Evolutionary conservation across 129 eudicot species (phyloP), one percentile per base, ranked within the genome.

Genomic region (Sambucus nigra): DNA sequence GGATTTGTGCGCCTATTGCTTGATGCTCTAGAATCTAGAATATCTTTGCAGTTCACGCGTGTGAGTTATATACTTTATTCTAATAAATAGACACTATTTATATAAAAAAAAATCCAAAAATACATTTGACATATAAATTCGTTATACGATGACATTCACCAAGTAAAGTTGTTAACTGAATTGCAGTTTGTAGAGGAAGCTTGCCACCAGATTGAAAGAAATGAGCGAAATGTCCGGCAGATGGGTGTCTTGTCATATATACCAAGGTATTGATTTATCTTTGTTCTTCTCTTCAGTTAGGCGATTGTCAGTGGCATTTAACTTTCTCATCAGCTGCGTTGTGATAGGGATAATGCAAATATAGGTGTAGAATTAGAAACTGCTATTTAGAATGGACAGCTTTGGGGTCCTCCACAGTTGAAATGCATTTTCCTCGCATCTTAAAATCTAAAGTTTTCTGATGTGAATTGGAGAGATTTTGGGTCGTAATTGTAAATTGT

Each of bases 101-200:
- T 2, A 7, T n/a, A n/a, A n/a, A n/a, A n/a, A n/a, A n/a, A n/a
- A n/a, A n/a, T n/a, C n/a, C n/a, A n/a, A n/a, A n/a, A n/a, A n/a
- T n/a, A n/a, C n/a, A 24, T 25, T 3, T 8, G n/a, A 2, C 13
- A 5, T 59, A 38, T 42, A 32, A 11, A 12, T 33, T 27, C 41
- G 51, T 38, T 24, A 54, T 25, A 22, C 35, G 4, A 47, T 38
- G 25, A 22, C 61, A 46, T 44, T 65, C 29, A 57, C 53, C 47
- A 16, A 25, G 25, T 10, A 13, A 40, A 27, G 38, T 55, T 33
- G 19, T 35, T 20, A 39, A n/a, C 44, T 32, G 16, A 24, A 50
- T 53, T 62, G 63, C 77, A 88, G 97, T 88, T 84, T 78, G 97
- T 88, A 48, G 94, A 88, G 66, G 97, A 84, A 79, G 93, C 95